These are phyloP conservation scores for Xylaria telfairii DNA, from an alignment of 495 filamentous ascomycete species.

Conservation along the genomic window DNA sequence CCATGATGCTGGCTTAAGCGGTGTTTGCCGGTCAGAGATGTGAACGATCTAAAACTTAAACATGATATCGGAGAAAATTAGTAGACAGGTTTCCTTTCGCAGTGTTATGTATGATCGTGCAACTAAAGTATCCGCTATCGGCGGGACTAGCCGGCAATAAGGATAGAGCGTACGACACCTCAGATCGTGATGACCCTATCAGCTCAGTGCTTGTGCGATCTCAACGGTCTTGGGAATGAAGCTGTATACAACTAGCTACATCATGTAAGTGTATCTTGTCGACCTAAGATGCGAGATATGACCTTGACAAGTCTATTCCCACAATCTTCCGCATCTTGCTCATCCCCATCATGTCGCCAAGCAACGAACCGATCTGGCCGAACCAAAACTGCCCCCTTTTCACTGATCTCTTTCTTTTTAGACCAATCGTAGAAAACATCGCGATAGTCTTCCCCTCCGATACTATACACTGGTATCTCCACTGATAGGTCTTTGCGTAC, in stretches of 20 bases:
- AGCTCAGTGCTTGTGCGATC: background rate
- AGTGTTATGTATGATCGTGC: background rate
- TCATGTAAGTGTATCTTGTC: background rate
- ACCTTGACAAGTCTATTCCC: background rate
- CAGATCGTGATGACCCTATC: background rate
- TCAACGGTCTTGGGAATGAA: no score
- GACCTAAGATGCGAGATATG: constrained; percentile 7
- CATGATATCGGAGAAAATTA: no score
- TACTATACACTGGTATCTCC: constrained; percentile 40
- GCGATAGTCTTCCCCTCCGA: constrained; percentile 50
- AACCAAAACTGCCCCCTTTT: constrained; percentile 51
- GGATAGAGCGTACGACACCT: background rate
- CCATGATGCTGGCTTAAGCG: background rate
- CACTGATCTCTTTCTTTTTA: constrained; percentile 41
- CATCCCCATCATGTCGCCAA: constrained; percentile 40
- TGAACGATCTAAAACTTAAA: no score
- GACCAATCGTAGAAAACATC: constrained; percentile 49
- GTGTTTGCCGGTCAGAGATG: background rate
- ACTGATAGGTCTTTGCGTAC: constrained; percentile 33
- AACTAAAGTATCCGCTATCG: background rate
- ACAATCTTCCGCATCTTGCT: background rate
- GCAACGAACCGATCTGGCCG: constrained; percentile 53
- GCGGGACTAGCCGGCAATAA: background rate
- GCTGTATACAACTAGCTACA: background rate
- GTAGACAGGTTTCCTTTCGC: background rate